Conservation (phyloP, 2,329 filamentous ascomycete species). For the Dactylella cylindrospora region DNA sequence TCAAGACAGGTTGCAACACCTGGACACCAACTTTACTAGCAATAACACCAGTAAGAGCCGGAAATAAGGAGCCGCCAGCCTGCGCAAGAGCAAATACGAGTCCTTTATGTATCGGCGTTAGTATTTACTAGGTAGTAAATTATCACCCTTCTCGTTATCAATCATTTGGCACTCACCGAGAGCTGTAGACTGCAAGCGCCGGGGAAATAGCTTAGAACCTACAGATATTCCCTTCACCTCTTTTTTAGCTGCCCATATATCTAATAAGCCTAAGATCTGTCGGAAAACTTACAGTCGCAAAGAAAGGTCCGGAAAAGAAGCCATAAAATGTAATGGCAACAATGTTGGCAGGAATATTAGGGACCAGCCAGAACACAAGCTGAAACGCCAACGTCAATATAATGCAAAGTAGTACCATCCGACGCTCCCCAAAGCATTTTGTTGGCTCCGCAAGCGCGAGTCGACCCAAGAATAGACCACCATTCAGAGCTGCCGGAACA, state of each 20-base stretch:
- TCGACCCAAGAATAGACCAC: constrained; percentile 61
- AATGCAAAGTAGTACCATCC: constrained; percentile 61
- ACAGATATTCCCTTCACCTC: constrained; percentile 58
- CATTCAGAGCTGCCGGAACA: constrained; percentile 63
- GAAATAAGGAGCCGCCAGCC: constrained; percentile 60
- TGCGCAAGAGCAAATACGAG: constrained; percentile 63
- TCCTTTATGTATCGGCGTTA: constrained; percentile 48
- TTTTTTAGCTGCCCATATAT: constrained; percentile 5
- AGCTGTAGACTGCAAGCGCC: constrained; percentile 27
- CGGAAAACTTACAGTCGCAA: constrained; percentile 56
- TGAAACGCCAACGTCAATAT: constrained; percentile 59
- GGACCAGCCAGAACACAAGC: constrained; percentile 63
- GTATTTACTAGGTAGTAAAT: not conserved
- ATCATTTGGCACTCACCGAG: constrained; percentile 13
- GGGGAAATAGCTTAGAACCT: constrained; percentile 48
- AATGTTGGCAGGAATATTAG: constrained; percentile 57
- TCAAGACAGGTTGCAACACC: constrained; percentile 29
- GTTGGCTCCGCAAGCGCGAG: constrained; percentile 63
- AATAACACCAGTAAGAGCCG: constrained; percentile 60
- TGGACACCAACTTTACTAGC: constrained; percentile 49
- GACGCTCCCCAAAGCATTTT: constrained; percentile 61
- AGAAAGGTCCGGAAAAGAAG: constrained; percentile 63
- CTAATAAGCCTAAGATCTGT: not conserved
- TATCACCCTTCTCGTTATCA: no score
- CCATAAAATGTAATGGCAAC: constrained; percentile 60